Evolutionary conservation across 495 filamentous ascomycete species (phyloP), one percentile per base, ranked within the genome.

Genomic region (Aspergillus haitiensis): DNA sequence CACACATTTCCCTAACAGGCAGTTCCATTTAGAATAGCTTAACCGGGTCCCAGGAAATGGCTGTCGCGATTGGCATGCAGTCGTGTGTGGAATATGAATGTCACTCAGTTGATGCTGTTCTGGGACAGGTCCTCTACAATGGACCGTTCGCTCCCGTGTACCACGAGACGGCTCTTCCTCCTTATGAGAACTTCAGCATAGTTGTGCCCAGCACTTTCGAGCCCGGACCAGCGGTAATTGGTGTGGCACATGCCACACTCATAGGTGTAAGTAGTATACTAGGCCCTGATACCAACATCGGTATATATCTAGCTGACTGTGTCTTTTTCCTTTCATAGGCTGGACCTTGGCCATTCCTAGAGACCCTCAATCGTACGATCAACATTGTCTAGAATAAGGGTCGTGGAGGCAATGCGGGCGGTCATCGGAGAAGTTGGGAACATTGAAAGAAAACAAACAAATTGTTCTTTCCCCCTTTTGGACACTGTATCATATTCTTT

Each of bases 181-280:
- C 72, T 1, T 77, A 75, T 40, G 56, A 77, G 67, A 77, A 77
- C 70, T 75, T 74, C 58, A 70, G 71, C 6, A 68, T 77, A 8
- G 70, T 36, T 0, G 48, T 77, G 11, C 74, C 74, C 0, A 53
- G 57, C 0, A 33, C 6, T 6, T 42, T 64, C 11, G 49, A 58
- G 2, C 15, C 39, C 8, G 72, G 72, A 0, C 54, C 58, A 5
- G 73, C 63, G 4, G 55, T 73, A 35, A 55, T 77, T 11, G 71
- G 69, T 16, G 65, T 77, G 6, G 72, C 74, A 0, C 74, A 75
- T 58, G 64, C 67, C 5, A 52, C 71, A 7, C 56, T 75, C n/a
- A 54, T 74, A 13, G 74, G 74, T 11, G 74, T 77, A 68, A 72
- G 74, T 70, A 10, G 44, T 47, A 7, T 7, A 10, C 4, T 10